phyloP scores from a whole-genome alignment of 2,329 filamentous ascomycete genomes.

The Hawksworthiomyces lignivorus region DNA sequence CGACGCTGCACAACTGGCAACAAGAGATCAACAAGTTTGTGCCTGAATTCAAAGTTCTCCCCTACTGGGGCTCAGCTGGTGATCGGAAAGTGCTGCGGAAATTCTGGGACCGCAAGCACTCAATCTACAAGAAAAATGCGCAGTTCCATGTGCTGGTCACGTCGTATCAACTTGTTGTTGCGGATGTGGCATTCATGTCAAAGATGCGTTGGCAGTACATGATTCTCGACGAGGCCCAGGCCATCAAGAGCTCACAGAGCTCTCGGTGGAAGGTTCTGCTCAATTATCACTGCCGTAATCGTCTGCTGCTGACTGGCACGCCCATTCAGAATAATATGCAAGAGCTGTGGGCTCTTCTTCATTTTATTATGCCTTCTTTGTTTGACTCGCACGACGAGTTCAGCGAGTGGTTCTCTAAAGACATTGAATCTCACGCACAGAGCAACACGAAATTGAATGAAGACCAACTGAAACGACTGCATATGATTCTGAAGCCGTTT shows the following conservation, averaged over 20 bases:
- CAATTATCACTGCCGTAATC: conserved; percentile 90
- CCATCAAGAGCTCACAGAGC: conserved; percentile 96
- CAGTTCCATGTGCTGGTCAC: conserved; percentile 95
- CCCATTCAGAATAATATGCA: conserved; percentile 99
- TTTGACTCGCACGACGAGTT: conserved; percentile 94
- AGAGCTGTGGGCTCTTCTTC: conserved; percentile 91
- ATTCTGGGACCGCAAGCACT: conserved; percentile 98
- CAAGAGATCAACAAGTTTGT: conserved; percentile 96
- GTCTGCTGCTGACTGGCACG: conserved; percentile 87
- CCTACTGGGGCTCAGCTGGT: conserved; percentile 92
- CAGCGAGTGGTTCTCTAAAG: conserved; percentile 89
- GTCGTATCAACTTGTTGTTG: conserved; percentile 94
- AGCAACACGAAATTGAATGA: conserved; percentile 99
- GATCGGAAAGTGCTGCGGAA: conserved; percentile 95
- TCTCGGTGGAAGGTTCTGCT: conserved; percentile 95
- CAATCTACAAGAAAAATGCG: conserved; percentile 87
- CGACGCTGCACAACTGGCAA: conserved; percentile 98
- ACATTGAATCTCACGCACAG: conserved; percentile 96
- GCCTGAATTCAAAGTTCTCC: conserved; percentile 86
- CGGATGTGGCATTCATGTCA: conserved; percentile 94
- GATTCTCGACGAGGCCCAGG: conserved; percentile 97
- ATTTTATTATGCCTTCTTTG: conserved; percentile 99
- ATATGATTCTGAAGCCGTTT: conserved; percentile 99
- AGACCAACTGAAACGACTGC: conserved; percentile 89
- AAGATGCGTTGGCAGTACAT: conserved; percentile 99